Base-by-base conservation (phyloP, 2,329 filamentous ascomycete species). In the Arthrinium puccinioides region DNA sequence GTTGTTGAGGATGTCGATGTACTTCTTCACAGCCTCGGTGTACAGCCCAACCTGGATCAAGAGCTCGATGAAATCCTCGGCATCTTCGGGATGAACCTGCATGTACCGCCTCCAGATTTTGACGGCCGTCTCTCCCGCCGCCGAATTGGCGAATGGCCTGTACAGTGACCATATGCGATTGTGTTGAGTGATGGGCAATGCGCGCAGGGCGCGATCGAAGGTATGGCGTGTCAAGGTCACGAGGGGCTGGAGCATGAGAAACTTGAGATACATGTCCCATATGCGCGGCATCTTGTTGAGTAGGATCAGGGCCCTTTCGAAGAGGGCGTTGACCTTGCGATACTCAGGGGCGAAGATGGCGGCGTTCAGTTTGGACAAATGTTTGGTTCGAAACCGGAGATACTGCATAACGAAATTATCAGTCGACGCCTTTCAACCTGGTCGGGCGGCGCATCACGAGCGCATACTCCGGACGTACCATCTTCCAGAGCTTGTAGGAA, bases 221-320 rank as follows among this genome's bases (percentile, higher is more conserved):
- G 87, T 87, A 46, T 81, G 80, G 41, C 92, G 79, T 19, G 87
- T 94, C 40, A 80, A 72, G 7, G 90, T 96, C 43, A 98, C 80
- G 37, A 94, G 69, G n/a, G 92, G 92, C 59, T 98, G 92, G 54
- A 85, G 79, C 56, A 90, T 79, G 40, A 98, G 70, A 56, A 98
- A 97, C 33, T 76, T 76, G 44, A 98, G 79, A 59, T 96, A 98
- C 80, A 97, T 87, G 59, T 96, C 89, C 94, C 92, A 98, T 56
- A 98, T 92, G 48, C 80, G 78, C 18, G 94, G 92, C 92, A 98
- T 98, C 66, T 98, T 98, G 66, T 98, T 96, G 44, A 98, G 75
- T 27, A 98, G 72, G 41, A 96, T 86, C 36, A 98, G 68, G 4
- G 92, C 89, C 50, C 87, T 78, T 65, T 98, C 92, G 58, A 95